A percentile compares a stretch with the other conserved stretches of the same genome.
These are phyloP conservation scores for Osmanthus fragrans DNA, from an alignment of 257 asterid genomes.

Conservation along the genomic window DNA sequence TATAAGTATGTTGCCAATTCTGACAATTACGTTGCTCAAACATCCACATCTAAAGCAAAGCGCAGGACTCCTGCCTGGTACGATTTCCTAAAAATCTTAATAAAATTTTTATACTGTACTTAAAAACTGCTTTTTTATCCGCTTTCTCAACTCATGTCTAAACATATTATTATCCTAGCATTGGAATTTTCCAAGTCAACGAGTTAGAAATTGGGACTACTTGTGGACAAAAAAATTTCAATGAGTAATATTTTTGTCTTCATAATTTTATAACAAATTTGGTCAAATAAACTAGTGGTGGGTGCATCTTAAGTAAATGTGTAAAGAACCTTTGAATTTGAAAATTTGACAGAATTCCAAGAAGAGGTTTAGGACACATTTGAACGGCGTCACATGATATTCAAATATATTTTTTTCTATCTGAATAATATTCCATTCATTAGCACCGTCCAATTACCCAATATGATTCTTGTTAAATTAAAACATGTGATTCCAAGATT, in stretches of 20 bases:
- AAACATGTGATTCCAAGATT: not conserved
- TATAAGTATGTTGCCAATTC: slow-evolving; percentile 72
- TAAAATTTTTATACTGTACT: not conserved
- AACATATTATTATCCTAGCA: too few relatives aligned
- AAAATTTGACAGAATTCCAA: not conserved
- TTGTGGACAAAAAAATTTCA: not conserved
- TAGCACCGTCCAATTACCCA: not conserved
- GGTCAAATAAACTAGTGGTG: not conserved
- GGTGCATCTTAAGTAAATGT: not conserved
- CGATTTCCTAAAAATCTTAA: not conserved
- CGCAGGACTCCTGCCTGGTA: slow-evolving; percentile 96
- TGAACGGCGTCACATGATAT: not conserved
- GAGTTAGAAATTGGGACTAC: not conserved
- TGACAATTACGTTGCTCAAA: slow-evolving; percentile 57
- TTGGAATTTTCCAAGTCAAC: not conserved
- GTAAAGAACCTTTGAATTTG: not conserved
- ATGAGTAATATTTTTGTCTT: not conserved
- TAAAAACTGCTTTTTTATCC: too few relatives aligned
- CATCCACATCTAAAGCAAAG: slow-evolving; percentile 52
- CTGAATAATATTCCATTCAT: not conserved
- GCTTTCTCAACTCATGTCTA: too few relatives aligned
- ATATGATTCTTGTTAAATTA: not conserved
- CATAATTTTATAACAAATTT: not conserved
- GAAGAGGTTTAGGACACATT: not conserved
- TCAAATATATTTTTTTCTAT: not conserved